These are phyloP conservation scores for Calonectria leucothoes DNA, from an alignment of 2,329 filamentous ascomycete genomes.

Conservation along the genomic window DNA sequence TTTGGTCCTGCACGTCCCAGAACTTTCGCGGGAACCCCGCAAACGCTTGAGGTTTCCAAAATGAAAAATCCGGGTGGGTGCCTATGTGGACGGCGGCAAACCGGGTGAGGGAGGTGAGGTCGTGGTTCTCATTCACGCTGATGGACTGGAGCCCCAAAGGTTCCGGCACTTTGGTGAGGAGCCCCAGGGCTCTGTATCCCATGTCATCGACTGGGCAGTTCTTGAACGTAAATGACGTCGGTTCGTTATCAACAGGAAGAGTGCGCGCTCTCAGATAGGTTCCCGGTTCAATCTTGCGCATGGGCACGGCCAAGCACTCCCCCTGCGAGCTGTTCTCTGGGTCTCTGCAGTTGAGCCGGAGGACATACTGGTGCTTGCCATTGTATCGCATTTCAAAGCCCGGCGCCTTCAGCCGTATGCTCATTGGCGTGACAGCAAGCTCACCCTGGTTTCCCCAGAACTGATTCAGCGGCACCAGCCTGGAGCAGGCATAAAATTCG, in stretches of 20 bases:
- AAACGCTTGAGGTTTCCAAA: neutral
- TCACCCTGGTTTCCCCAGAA: conserved; percentile 3
- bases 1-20: conserved; percentile 8
- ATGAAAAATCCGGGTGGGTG: neutral
- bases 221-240: neutral
- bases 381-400: neutral
- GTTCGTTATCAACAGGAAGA: neutral
- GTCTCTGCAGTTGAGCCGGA: conserved; percentile 2
- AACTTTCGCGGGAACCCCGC: conserved; percentile 3
- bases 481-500: neutral
- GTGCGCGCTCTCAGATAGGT: conserved; percentile 1
- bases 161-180: neutral
- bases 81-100: neutral
- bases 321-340: neutral
- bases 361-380: neutral
- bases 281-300: conserved; percentile 1
- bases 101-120: neutral
- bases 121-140: neutral
- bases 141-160: neutral
- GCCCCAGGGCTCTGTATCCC: neutral
- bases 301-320: neutral
- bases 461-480: neutral
- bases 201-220: neutral
- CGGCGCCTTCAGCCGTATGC: neutral
- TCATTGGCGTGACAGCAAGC: neutral